Evolutionary conservation across 768 basidiomycete genomes (phyloP).

Genomic region (Rhodotorula kratochvilovae): DNA sequence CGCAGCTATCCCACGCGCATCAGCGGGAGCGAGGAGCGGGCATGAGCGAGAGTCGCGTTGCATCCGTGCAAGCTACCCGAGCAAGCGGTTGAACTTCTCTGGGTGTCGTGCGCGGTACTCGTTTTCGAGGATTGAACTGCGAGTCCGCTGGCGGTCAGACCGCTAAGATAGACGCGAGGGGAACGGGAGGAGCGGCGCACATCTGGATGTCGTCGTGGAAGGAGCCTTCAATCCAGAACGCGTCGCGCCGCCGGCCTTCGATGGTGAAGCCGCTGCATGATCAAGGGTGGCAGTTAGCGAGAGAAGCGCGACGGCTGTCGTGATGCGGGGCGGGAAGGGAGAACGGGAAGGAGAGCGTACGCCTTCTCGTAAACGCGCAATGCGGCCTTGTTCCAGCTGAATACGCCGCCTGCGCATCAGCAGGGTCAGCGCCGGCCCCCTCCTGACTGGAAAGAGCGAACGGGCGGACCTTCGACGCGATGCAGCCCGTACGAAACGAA

Average conservation of each 20-base stretch:
- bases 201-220: neutral
- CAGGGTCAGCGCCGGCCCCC: too few species aligned
- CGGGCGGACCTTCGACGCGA: neutral
- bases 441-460: neutral
- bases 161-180: too few species aligned
- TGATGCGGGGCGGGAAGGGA: too few species aligned
- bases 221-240: neutral
- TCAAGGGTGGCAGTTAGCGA: neutral
- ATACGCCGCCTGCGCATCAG: neutral
- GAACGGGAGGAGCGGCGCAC: neutral
- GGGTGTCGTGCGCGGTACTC: neutral
- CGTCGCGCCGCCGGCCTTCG: neutral
- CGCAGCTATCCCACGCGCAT: too few species aligned
- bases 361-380: neutral
- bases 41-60: too few species aligned
- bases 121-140: neutral
- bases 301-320: too few species aligned
- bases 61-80: too few species aligned
- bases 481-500: neutral
- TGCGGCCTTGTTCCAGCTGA: neutral
- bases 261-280: conserved; percentile 16
- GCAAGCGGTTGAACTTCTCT: neutral
- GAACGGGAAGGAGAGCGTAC: neutral
- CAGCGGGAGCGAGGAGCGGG: neutral
- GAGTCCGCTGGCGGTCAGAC: too few species aligned